Evolutionary conservation across 1,139 yeast genomes (phyloP).

Genomic region (Lodderomyces elongisporus): DNA sequence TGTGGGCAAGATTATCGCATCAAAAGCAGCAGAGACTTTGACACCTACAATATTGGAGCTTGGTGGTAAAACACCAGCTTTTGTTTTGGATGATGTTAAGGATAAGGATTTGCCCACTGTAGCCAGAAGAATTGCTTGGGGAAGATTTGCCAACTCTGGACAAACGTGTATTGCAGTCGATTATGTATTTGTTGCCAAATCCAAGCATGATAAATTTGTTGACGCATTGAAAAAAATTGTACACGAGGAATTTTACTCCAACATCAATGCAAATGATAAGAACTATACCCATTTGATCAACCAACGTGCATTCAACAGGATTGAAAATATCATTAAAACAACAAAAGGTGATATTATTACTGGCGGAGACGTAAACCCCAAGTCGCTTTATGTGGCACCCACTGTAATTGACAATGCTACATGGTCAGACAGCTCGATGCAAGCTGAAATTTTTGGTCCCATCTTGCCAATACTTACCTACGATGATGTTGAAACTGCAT

Average conservation of each 20-base stretch:
- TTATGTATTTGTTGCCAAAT: conserved; percentile 62
- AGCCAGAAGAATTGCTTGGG: conserved; percentile 72
- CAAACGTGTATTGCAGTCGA: conserved; percentile 91
- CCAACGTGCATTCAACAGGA: conserved; percentile 50
- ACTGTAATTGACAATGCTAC: conserved; percentile 58
- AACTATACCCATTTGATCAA: conserved; percentile 62
- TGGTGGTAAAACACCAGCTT: conserved; percentile 87
- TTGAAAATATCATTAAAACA: conserved; percentile 38
- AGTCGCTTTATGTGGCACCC: conserved; percentile 58
- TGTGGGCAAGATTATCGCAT: conserved; percentile 74
- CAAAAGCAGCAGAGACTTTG: conserved; percentile 74
- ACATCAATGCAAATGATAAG: conserved; percentile 21
- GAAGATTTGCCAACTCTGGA: conserved; percentile 72
- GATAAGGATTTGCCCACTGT: conserved; percentile 44
- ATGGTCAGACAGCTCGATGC: conserved; percentile 69
- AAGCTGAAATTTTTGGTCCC: conserved; percentile 80
- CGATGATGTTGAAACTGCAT: conserved; percentile 41
- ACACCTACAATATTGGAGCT: conserved; percentile 80
- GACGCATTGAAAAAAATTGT: conserved; percentile 32
- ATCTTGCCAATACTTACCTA: conserved; percentile 68
- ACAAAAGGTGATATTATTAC: conserved; percentile 57
- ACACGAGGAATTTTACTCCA: conserved; percentile 35
- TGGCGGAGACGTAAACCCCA: conserved; percentile 49
- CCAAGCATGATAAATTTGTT: conserved; percentile 49
- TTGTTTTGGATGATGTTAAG: conserved; percentile 50